phyloP scores from a whole-genome alignment of 2,329 filamentous ascomycete species.

The Blumeria graminis region DNA sequence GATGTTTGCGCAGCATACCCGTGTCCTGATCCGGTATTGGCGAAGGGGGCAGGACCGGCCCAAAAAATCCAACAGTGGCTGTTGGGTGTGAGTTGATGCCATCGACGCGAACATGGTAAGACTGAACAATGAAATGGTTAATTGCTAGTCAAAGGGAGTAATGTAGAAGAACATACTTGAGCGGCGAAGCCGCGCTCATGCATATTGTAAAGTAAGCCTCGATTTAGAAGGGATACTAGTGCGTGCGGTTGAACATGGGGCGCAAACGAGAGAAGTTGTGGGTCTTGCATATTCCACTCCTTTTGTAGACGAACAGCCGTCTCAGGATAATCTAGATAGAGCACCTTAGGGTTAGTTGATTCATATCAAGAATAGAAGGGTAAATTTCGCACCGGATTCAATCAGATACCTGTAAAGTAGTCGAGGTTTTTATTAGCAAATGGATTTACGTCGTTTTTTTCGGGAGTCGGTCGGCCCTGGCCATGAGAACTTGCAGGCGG shows the following conservation, averaged over 20 bases:
- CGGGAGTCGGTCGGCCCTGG: slow-evolving; percentile 8
- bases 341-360: slow-evolving; percentile 3
- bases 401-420: slow-evolving; percentile 14
- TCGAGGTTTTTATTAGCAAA: slow-evolving; percentile 3
- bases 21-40: slow-evolving; percentile 11
- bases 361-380: neutral
- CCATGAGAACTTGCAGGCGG: slow-evolving; percentile 11
- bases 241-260: slow-evolving; percentile 40
- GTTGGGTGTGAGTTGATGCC: slow-evolving; percentile 4
- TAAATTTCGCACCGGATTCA: slow-evolving; percentile 13
- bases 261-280: slow-evolving; percentile 38
- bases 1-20: slow-evolving; percentile 14
- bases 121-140: neutral
- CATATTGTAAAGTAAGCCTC: slow-evolving; percentile 35
- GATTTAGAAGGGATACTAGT: slow-evolving; percentile 36
- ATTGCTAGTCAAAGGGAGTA: slow-evolving; percentile 2
- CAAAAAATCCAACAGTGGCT: slow-evolving; percentile 13
- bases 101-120: neutral
- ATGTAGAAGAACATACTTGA: neutral
- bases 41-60: slow-evolving; percentile 12
- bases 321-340: slow-evolving; percentile 35
- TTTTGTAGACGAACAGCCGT: slow-evolving; percentile 43
- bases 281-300: slow-evolving; percentile 39
- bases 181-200: slow-evolving; percentile 26
- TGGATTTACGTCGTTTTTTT: neutral